A percentile compares a stretch with the other conserved stretches of the same genome.
Evolutionary conservation across 2,329 filamentous ascomycete genomes (phyloP).

Genomic region (Fusarium dimerum): DNA sequence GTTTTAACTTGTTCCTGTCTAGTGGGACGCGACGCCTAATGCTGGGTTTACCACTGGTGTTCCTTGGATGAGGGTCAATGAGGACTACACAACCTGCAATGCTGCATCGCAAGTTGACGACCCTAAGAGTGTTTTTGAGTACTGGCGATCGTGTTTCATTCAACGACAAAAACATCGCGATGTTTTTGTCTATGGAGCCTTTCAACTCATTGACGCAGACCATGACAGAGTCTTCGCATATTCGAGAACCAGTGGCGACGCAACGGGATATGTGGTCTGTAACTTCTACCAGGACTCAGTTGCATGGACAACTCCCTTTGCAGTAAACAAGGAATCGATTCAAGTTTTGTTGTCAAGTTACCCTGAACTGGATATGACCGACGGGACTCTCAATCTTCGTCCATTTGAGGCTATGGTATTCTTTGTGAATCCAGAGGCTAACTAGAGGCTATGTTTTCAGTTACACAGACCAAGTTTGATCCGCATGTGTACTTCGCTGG

Average conservation of each 20-base stretch:
- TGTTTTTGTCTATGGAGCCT: slow-evolving; percentile 16
- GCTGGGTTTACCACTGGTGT: slow-evolving; percentile 14
- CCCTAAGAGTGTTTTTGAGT: slow-evolving; percentile 13
- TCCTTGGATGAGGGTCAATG: slow-evolving; percentile 21
- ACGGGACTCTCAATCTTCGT: neutral
- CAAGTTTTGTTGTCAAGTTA: slow-evolving; percentile 12
- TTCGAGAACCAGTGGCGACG: slow-evolving; percentile 2
- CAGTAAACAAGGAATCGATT: neutral
- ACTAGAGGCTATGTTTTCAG: too few species aligned
- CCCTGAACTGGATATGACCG: neutral
- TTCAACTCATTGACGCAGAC: slow-evolving; percentile 11
- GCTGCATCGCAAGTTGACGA: slow-evolving; percentile 5
- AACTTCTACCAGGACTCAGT: slow-evolving; percentile 10
- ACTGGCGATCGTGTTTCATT: slow-evolving; percentile 11
- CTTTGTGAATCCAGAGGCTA: too few species aligned
- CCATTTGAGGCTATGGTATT: slow-evolving; percentile 15
- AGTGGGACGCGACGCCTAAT: slow-evolving; percentile 16
- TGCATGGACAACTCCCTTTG: slow-evolving; percentile 1
- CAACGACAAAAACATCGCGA: slow-evolving; percentile 9
- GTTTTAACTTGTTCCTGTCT: neutral
- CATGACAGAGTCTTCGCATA: slow-evolving; percentile 18
- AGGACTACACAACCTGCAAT: slow-evolving; percentile 18
- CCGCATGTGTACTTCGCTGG: too few species aligned
- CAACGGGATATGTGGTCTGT: slow-evolving; percentile 8
- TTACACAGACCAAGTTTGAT: too few species aligned